Percentiles rank a stretch among this genome's conserved stretches.
These are phyloP conservation scores for Colletotrichum sp. DNA, from an alignment of 2,329 filamentous ascomycete genomes.

Conservation along the genomic window DNA sequence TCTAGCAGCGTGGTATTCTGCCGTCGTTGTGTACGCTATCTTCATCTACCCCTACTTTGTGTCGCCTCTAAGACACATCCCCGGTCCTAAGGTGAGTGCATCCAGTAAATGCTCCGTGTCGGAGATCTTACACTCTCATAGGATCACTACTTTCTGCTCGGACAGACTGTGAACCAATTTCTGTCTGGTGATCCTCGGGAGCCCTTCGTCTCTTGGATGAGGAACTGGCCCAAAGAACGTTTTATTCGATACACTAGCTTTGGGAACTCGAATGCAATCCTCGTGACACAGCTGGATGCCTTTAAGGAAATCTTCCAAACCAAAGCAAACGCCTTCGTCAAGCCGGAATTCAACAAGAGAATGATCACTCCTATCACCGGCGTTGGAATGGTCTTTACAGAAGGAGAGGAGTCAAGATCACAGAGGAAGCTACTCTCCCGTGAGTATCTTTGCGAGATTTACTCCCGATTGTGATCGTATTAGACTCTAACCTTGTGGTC, in stretches of 20 bases:
- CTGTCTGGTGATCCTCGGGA: conserved; percentile 11
- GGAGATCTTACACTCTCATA: background rate
- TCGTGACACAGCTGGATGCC: conserved; percentile 26
- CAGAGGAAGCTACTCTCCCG: conserved; percentile 37
- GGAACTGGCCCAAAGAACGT: conserved; percentile 25
- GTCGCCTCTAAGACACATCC: conserved; percentile 48
- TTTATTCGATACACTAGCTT: conserved; percentile 31
- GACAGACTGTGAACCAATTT: conserved; percentile 22
- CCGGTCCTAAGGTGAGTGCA: conserved; percentile 43
- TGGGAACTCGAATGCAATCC: conserved; percentile 28
- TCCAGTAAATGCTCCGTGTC: too few relatives aligned
- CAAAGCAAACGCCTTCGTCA: conserved; percentile 32
- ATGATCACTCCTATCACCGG: conserved; percentile 28
- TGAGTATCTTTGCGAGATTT: background rate
- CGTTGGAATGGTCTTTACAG: conserved; percentile 36
- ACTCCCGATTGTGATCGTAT: too few relatives aligned
- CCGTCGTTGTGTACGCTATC: conserved; percentile 31
- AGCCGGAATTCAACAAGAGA: conserved; percentile 30
- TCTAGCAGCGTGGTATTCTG: background rate
- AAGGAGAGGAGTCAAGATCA: conserved; percentile 37
- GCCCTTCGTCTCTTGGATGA: conserved; percentile 26
- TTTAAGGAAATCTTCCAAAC: conserved; percentile 30
- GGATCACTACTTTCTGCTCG: conserved; percentile 25
- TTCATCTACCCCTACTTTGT: conserved; percentile 47
- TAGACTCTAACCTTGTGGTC: too few relatives aligned